A percentile compares a stretch with the other conserved stretches of the same genome.
These are phyloP conservation scores for Senna siamea DNA, from an alignment of 306 rosid genomes.

Conservation along the genomic window DNA sequence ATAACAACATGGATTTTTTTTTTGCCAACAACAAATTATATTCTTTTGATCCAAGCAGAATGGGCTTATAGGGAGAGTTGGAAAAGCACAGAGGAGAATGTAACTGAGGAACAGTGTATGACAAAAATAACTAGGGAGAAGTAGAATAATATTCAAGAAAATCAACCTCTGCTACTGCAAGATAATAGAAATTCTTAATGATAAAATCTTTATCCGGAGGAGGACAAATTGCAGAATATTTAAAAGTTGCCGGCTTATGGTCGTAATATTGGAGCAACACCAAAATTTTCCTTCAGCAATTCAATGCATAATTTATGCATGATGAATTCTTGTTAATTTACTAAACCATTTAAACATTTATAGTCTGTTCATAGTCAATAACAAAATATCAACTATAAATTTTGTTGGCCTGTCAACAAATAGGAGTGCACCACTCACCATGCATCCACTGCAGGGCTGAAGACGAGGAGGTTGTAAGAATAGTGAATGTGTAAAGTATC, in stretches of 20 bases:
- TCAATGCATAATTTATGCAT: neutral
- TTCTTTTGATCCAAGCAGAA: too few species aligned
- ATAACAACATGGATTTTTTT: neutral
- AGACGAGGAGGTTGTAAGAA: too few species aligned
- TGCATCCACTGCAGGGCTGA: too few species aligned
- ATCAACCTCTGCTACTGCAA: neutral
- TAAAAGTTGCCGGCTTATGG: too few species aligned
- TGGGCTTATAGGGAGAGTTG: too few species aligned
- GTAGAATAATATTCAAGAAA: neutral
- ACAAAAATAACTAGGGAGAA: neutral
- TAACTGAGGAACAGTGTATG: neutral
- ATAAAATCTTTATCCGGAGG: neutral
- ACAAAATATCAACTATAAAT: conserved; percentile 17
- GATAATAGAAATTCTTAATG: neutral
- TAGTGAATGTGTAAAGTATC: too few species aligned
- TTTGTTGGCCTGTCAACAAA: conserved; percentile 25
- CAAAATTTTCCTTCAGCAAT: too few species aligned
- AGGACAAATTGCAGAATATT: too few species aligned
- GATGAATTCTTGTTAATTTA: conserved; percentile 9
- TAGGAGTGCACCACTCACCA: conserved; percentile 49
- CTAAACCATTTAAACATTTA: conserved; percentile 16
- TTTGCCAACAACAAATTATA: too few species aligned
- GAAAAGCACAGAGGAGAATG: too few species aligned
- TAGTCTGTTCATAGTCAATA: neutral
- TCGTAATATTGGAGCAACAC: too few species aligned